Base-by-base conservation (phyloP, 148 eudicot genomes). In the Pharnaceum exiguum region DNA sequence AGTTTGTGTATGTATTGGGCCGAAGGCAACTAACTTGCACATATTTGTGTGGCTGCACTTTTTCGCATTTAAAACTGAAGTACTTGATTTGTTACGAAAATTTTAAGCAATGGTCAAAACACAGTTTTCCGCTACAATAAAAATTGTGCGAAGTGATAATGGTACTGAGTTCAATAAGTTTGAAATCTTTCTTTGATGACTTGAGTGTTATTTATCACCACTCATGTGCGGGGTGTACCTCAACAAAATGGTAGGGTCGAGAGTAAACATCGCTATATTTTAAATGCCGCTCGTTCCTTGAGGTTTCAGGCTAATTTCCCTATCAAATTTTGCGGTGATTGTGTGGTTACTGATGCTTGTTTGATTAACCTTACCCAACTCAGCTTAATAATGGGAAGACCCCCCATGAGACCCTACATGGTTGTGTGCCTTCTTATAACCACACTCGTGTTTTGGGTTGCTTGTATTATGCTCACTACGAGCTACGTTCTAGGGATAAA, bases 241-340 rank as follows among this genome's bases (percentile, higher is more conserved):
- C 45, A 56, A 35, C 45, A 37, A 22, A 38, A 68, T 33, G 65
- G 72, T 0, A 10, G 57, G 4, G 46, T 70, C 0, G 74, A 61
- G 11, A 18, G 67, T 0, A 61, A 62, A 25, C 61, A 69, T 22
- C 23, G 47, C 2, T 48, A 61, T n/a, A 55, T 63, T 24, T 42
- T 70, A 4, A 39, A 70, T 28, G 51, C 60, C 9, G 59, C 60
- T 2, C 48, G 54, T 17, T 59, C 65, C 3, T 24, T 68, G 6
- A 27, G 65, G 7, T 63, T 70, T 4, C 45, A 70, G 7, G 62
- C 27, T 1, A 2, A 12, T 21, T 5, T 56, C 0, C 66, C 53
- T 1, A 51, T 59, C 2, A 3, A 49, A 40, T 56, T 36, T 38
- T 38, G 46, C 24, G 43, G 28, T 2, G 57, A 67, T 17, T 68